Base-by-base conservation (phyloP, 2,329 filamentous ascomycete species). In the Cercospora sesami region DNA sequence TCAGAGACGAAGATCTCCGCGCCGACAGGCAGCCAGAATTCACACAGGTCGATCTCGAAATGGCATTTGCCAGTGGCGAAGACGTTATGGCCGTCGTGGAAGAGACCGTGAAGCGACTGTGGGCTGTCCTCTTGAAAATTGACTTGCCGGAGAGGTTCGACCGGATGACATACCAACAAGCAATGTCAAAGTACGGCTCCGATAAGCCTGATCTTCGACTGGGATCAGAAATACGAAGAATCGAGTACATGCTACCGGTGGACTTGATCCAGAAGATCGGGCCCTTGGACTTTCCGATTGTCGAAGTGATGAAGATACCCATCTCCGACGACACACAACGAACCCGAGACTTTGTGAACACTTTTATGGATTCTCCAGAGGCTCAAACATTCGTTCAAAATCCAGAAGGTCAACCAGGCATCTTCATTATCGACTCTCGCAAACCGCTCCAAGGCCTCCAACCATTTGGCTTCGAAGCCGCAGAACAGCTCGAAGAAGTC, bases 21-120 rank as follows among this genome's bases (percentile, higher is more conserved):
- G 92, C 94, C 1, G 96, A 99, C 78, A 86, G 95, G 48, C 95
- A 99, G 77, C 96, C 95, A 0, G 95, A 99, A 77, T 99, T 99
- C 76, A 97, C 95, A 1, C 93, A 96, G 83, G 90, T 91, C 79
- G 95, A 99, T 86, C 80, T 99, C 73, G 95, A 99, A 78, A 95
- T 96, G 90, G 88, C 91, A 0, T 99, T 97, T 80, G 89, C 90
- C 0, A 88, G 83, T 5, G 90, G 90, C 6, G 79, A 88, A 59
- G 86, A 90, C 71, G 90, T 96, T 8, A 94, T 92, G 87, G 74
- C 76, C 9, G 79, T 80, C 2, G 81, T 88, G 9, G 86, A 89
- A 71, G 64, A 64, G 1, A 78, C 92, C 3, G 76, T 93, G 6
- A 80, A 79, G 10, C 76, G 78, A 5, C 75, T 93, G 0, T 91